Conservation (phyloP, 2,329 filamentous ascomycete genomes). For the Talaromyces sp. region DNA sequence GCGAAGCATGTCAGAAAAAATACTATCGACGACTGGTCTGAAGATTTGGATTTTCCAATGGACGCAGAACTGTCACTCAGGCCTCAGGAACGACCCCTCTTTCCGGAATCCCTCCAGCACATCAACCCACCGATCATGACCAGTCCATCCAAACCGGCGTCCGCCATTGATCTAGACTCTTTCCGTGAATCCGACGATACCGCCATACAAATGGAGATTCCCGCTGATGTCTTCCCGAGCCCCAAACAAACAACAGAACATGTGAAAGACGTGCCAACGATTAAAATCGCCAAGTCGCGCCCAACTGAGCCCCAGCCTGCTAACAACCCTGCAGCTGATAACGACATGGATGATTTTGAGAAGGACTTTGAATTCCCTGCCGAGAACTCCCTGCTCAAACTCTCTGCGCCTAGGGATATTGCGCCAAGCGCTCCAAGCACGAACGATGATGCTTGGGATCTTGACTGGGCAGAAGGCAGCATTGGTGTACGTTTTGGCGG, state of each 20-base stretch:
- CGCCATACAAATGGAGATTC: background rate
- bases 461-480: slow-evolving; percentile 87
- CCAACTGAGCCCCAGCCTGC: background rate
- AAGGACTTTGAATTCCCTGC: slow-evolving; percentile 65
- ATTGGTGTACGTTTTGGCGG: slow-evolving; percentile 85
- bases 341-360: slow-evolving; percentile 62
- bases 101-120: slow-evolving; percentile 64
- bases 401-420: slow-evolving; percentile 56
- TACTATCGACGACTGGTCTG: slow-evolving; percentile 74
- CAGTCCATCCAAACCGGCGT: slow-evolving; percentile 33
- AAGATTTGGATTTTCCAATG: slow-evolving; percentile 65
- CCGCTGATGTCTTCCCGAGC: background rate
- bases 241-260: background rate
- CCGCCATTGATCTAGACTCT: slow-evolving; percentile 8
- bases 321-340: slow-evolving; percentile 20
- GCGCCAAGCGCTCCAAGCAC: slow-evolving; percentile 56
- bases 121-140: slow-evolving; percentile 46
- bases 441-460: slow-evolving; percentile 67
- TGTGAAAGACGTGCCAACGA: slow-evolving; percentile 2
- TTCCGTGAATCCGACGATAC: background rate
- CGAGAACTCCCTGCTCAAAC: slow-evolving; percentile 56
- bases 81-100: slow-evolving; percentile 52
- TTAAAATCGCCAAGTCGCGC: slow-evolving; percentile 3
- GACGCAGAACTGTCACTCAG: slow-evolving; percentile 59
- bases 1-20: slow-evolving; percentile 65